Conservation (phyloP, 2,329 filamentous ascomycete species). For the Zalaria sp. region DNA sequence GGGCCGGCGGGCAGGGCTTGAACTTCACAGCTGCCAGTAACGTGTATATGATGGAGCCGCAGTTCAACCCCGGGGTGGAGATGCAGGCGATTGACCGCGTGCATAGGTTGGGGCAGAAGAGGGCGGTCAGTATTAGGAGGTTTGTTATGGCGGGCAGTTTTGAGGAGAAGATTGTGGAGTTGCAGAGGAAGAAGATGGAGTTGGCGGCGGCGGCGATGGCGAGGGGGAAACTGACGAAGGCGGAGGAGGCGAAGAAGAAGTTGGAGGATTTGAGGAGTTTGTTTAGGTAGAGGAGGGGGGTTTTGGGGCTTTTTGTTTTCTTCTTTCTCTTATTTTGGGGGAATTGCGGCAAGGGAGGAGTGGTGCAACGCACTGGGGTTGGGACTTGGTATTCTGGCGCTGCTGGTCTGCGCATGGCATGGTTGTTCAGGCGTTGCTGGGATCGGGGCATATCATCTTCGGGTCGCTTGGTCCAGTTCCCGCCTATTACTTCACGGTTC, state of each 20-base stretch:
- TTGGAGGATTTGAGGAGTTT: constrained; percentile 46
- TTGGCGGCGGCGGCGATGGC: constrained; percentile 77
- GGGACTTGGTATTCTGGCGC: no score
- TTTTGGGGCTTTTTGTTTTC: no score
- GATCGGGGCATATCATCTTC: no score
- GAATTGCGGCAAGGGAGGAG: no score
- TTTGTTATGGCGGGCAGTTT: constrained; percentile 87
- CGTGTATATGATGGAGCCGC: constrained; percentile 96
- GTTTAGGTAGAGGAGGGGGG: no score
- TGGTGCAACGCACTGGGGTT: no score
- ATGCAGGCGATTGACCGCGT: constrained; percentile 90
- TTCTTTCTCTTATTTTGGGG: no score
- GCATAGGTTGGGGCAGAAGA: constrained; percentile 76
- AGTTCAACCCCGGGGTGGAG: constrained; percentile 92
- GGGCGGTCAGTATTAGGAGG: constrained; percentile 71
- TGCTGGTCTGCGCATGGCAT: no score
- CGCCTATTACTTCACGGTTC: no score
- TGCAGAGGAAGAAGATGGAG: constrained; percentile 88
- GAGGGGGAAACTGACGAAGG: constrained; percentile 38
- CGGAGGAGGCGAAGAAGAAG: constrained; percentile 50
- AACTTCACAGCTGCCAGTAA: constrained; percentile 77
- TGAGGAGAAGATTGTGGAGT: constrained; percentile 79
- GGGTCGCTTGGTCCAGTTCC: no score
- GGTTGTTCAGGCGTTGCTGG: no score
- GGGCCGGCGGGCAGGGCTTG: constrained; percentile 78